Evolutionary conservation across 345 rosid genomes (phyloP).

Genomic region (Moricandia arvensis): DNA sequence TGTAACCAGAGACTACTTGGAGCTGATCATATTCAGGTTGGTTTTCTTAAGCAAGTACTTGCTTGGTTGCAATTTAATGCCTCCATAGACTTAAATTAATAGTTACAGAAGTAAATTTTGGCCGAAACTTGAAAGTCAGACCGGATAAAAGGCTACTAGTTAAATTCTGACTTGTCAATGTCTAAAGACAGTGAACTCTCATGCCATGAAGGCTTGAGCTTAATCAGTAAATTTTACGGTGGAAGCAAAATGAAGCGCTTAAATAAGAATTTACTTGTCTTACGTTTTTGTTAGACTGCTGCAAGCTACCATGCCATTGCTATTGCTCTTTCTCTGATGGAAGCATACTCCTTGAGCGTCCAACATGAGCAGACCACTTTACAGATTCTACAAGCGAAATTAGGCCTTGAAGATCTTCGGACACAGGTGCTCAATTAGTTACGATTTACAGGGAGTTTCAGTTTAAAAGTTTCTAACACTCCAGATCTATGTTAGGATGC

Average conservation of each 20-base stretch:
- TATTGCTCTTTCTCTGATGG: constrained; percentile 95
- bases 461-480: constrained; percentile 23
- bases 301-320: constrained; percentile 99
- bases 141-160: neutral
- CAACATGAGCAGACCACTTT: constrained; percentile 97
- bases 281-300: constrained; percentile 60
- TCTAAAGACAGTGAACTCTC: neutral
- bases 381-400: constrained; percentile 87
- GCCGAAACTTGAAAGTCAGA: constrained; percentile 20
- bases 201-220: constrained; percentile 1
- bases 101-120: constrained; percentile 2
- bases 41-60: constrained; percentile 16
- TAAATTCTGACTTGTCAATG: neutral
- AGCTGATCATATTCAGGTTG: constrained; percentile 96
- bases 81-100: too few relatives aligned
- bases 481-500: constrained; percentile 64
- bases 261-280: neutral
- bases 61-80: too few relatives aligned
- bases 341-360: constrained; percentile 88
- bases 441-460: constrained; percentile 1
- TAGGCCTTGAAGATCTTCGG: constrained; percentile 89
- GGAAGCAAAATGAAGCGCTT: neutral
- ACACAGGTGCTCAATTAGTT: constrained; percentile 69
- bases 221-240: neutral
- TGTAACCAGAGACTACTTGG: constrained; percentile 98